Evolutionary conservation across 1,284 basidiomycete genomes (phyloP), one percentile per base, ranked within the genome.

Genomic region (Cerrena zonata): DNA sequence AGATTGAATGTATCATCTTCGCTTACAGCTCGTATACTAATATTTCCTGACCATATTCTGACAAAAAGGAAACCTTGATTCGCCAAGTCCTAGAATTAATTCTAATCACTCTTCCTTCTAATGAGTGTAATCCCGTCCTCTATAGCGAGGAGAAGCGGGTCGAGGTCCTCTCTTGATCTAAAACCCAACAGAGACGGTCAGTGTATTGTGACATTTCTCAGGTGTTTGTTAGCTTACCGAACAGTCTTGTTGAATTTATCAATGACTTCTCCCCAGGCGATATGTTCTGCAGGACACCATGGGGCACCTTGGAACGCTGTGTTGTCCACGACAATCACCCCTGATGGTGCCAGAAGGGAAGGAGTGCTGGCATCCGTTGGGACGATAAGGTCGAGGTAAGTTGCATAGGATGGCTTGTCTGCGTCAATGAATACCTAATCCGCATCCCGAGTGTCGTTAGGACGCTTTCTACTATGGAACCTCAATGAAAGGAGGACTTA

Each of bases 121-220:
- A 58, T 56, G 23, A 58, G 27, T 24, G 49, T 58, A 24, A 58
- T 56, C 2, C 56, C 56, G 49, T 58, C 55, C 45, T 52, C 47
- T 11, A 58, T 42, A 15, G 55, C 45, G 12, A 58, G 36, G 54
- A 58, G 56, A 15, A 58, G 52, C 4, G 52, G 54, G 41, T 58
- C 56, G 18, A 58, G 45, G 3, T 19, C 42, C n/a, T n/a, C 2
- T 49, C 48, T 27, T 55, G 45, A 26, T 55, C 43, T 22, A 53
- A 55, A 26, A 11, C 40, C 13, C 41, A 45, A 15, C 25, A n/a
- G 47, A n/a, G 23, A 43, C 23, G 45, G 38, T 19, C 18, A 26
- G 10, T 26, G 12, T 25, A 21, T 40, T 15, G 27, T 18, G 22
- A 19, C 7, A 23, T 15, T n/a, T 11, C 10, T 27, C 23, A 18